Evolutionary conservation across 495 filamentous ascomycete genomes (phyloP).

Genomic region (Tuber brumale): DNA sequence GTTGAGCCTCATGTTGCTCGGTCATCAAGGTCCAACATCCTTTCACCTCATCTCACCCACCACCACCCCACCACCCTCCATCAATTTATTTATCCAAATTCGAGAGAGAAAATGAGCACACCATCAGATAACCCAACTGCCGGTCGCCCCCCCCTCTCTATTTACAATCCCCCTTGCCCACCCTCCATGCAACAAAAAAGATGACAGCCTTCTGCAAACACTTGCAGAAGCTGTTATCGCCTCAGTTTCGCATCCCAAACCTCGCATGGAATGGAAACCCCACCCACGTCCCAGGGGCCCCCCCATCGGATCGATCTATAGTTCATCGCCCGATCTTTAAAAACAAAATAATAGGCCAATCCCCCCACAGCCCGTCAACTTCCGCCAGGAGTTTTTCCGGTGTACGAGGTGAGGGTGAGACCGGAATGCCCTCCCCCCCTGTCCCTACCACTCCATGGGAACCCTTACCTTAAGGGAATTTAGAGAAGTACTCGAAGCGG

Average conservation of each 20-base stretch:
- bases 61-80: neutral
- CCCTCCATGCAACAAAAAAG: neutral
- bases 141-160: neutral
- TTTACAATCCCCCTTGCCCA: neutral
- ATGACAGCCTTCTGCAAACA: neutral
- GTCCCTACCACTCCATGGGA: neutral
- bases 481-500: neutral
- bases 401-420: neutral
- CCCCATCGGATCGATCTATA: slow-evolving; percentile 3
- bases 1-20: slow-evolving; percentile 4
- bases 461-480: slow-evolving; percentile 2
- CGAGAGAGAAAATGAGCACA: neutral
- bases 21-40: neutral
- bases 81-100: neutral
- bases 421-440: neutral
- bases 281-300: slow-evolving; percentile 3
- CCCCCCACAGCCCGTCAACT: neutral
- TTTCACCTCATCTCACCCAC: neutral
- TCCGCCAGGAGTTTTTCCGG: neutral
- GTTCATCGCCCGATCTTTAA: slow-evolving; percentile 2
- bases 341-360: neutral
- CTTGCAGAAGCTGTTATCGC: slow-evolving; percentile 4
- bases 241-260: neutral
- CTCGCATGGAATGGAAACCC: slow-evolving; percentile 2
- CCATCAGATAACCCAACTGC: neutral